Conservation (phyloP, 306 rosid genomes). For the Coriaria nepalensis region DNA sequence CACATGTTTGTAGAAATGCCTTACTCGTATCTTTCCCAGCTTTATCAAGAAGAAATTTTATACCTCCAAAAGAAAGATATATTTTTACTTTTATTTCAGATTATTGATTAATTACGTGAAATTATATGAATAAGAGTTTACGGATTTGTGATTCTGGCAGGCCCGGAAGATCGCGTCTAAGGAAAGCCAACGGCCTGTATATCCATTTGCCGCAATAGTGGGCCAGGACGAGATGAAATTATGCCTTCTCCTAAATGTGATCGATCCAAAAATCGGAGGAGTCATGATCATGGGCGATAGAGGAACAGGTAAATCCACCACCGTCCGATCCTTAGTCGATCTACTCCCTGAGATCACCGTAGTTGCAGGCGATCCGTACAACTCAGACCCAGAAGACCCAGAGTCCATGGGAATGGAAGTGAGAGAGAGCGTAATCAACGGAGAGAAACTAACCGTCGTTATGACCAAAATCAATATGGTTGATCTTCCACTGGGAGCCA, state of each 20-base stretch:
- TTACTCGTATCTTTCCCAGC: too few relatives aligned
- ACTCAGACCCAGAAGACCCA: slow-evolving; percentile 89
- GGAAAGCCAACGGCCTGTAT: slow-evolving; percentile 81
- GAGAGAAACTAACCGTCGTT: slow-evolving; percentile 48
- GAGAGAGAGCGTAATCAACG: slow-evolving; percentile 48
- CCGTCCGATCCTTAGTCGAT: slow-evolving; percentile 80
- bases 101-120: not conserved
- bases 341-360: slow-evolving; percentile 81
- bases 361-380: slow-evolving; percentile 82
- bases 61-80: not conserved
- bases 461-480: slow-evolving; percentile 84
- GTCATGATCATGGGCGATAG: slow-evolving; percentile 98
- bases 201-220: slow-evolving; percentile 85
- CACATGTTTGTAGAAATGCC: slow-evolving; percentile 9
- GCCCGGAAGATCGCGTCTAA: slow-evolving; percentile 30
- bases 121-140: not conserved
- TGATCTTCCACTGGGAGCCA: slow-evolving; percentile 90
- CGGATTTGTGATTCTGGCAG: slow-evolving; percentile 23
- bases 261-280: slow-evolving; percentile 93
- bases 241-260: slow-evolving; percentile 81
- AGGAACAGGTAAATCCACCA: slow-evolving; percentile 87
- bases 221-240: slow-evolving; percentile 99
- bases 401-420: slow-evolving; percentile 85
- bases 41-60: not conserved
- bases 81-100: not conserved